Base-by-base conservation (phyloP, 306 rosid genomes). In the Myrica gale region DNA sequence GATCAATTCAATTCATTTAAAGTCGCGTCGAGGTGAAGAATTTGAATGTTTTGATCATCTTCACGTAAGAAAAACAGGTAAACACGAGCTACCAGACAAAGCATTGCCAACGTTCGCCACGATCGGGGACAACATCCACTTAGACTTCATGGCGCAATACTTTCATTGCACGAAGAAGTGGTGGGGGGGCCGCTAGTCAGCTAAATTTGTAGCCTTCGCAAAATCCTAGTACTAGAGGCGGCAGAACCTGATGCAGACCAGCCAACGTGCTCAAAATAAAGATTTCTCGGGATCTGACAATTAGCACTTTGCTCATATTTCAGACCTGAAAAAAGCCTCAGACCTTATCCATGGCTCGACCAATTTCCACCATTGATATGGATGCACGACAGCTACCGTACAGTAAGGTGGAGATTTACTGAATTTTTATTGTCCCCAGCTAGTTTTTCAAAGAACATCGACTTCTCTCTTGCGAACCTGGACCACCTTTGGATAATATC, bases 271-370 rank as follows among this genome's bases (percentile, higher is more conserved):
- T 80, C 66, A 57, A 50, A 17, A 55, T 32, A 43, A 56, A n/a
- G 5, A 76, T 21, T 60, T 56, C 72, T 76, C 53, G 52, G 71
- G 72, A 9, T 75, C 79, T 47, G 72, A 79, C 68, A 68, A 41
- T 41, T 45, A 45, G 79, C 62, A 57, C 11, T n/a, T 79, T 75
- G 71, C 69, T 65, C 54, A 45, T 68, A 72, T 37, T 37, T 37
- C 12, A 55, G 19, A 65, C 72, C 42, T 67, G 71, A 83, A 44
- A 56, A 19, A 57, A 57, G 7, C 66, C 44, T 57, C 32, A 13
- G 45, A 56, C 58, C 84, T 73, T 76, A 83, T 72, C 84, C 83
- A 47, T 5, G 21, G 23, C 12, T 57, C 48, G 74, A 65, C 70
- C 12, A 17, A 65, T 65, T 65, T 41, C 16, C 48, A 65, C 48